phyloP scores from a whole-genome alignment of 805 yeast species.

The Wickerhamiella kurtzmanii region DNA sequence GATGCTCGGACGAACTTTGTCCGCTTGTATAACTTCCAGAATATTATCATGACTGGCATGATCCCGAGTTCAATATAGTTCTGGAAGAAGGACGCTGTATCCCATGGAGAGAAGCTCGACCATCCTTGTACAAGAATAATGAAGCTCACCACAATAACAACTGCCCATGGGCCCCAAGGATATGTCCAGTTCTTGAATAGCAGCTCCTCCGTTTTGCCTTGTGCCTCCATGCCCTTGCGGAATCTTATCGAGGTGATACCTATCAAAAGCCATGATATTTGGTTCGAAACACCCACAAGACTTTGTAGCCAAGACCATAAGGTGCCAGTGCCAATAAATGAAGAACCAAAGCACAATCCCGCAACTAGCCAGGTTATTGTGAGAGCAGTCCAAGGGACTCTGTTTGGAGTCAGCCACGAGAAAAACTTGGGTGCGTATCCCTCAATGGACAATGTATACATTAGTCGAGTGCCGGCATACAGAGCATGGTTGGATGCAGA shows the following conservation, averaged over 20 bases:
- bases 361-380: constrained; percentile 39
- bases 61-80: constrained; percentile 51
- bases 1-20: constrained; percentile 53
- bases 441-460: constrained; percentile 45
- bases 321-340: constrained; percentile 40
- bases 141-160: constrained; percentile 34
- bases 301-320: constrained; percentile 41
- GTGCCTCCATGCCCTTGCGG: constrained; percentile 32
- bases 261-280: constrained; percentile 49
- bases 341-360: constrained; percentile 47
- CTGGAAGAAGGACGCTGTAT: constrained; percentile 46
- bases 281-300: constrained; percentile 50
- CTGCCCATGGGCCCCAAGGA: constrained; percentile 40
- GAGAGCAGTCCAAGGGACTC: constrained; percentile 37
- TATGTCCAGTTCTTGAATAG: constrained; percentile 37
- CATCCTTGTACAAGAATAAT: constrained; percentile 51
- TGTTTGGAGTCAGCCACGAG: constrained; percentile 34
- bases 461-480: constrained; percentile 50
- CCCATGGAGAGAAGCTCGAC: constrained; percentile 55
- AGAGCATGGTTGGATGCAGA: constrained; percentile 56
- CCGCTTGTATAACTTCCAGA: constrained; percentile 47
- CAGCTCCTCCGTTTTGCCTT: constrained; percentile 31
- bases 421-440: constrained; percentile 46
- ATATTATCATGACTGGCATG: constrained; percentile 39
- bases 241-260: constrained; percentile 43